A percentile compares a stretch with the other conserved stretches of the same genome.
Conservation (phyloP, 495 filamentous ascomycete genomes). For the Gamarada debralockiae region DNA sequence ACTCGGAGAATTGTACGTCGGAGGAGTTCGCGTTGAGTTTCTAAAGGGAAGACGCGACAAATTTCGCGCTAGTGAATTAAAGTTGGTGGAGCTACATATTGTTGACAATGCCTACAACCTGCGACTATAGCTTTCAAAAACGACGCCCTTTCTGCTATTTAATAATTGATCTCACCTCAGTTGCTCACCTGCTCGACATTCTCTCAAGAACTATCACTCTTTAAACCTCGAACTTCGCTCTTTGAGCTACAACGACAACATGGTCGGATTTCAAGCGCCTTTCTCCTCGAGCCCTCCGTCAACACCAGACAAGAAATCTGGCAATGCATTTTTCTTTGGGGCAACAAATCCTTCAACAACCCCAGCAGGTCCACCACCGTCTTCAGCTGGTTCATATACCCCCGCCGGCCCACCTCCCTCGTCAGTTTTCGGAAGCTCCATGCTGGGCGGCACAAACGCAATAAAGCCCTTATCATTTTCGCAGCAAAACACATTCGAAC, state of each 20-base stretch:
- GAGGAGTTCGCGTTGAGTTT: conserved; percentile 3
- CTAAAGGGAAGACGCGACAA: conserved; percentile 4
- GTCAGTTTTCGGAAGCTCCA: conserved; percentile 62
- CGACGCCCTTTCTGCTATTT: no score
- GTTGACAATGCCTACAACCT: no score
- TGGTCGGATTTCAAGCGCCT: conserved; percentile 21
- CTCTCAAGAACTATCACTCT: no score
- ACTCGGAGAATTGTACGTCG: background rate
- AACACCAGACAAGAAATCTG: conserved; percentile 26
- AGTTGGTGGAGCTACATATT: no score
- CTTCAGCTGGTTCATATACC: conserved; percentile 65
- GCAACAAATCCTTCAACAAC: conserved; percentile 64
- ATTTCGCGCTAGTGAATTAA: conserved; percentile 9
- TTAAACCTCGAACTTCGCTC: no score
- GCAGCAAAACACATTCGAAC: conserved; percentile 13
- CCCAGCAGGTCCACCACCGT: conserved; percentile 71
- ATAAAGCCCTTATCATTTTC: conserved; percentile 34
- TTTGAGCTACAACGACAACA: background rate
- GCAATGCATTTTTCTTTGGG: conserved; percentile 23
- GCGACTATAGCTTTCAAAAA: no score
- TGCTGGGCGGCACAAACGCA: conserved; percentile 42
- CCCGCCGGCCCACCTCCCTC: conserved; percentile 66
- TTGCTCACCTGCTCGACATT: no score
- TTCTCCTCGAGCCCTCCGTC: conserved; percentile 26
- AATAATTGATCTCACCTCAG: no score